These are phyloP conservation scores for Heterococcus sp. DNA, from an alignment of 108 stramenopile genomes.

Conservation along the genomic window DNA sequence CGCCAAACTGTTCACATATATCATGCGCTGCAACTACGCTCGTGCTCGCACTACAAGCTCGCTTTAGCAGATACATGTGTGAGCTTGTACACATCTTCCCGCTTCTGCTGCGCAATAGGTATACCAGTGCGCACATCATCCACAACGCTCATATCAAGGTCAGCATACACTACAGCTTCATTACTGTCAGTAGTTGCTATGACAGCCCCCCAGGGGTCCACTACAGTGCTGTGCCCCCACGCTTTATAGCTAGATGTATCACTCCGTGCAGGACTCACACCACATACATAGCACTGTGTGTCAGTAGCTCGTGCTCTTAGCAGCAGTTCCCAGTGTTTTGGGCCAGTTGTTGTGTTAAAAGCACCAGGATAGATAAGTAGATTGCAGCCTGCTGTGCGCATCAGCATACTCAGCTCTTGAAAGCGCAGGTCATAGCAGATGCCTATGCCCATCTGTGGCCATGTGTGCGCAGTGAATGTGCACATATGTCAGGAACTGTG, in stretches of 20 bases:
- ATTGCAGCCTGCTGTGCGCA: constrained; percentile 72
- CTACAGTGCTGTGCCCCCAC: constrained; percentile 62
- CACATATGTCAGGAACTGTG: constrained; percentile 10
- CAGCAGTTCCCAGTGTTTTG: constrained; percentile 96
- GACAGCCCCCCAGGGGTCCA: constrained; percentile 29
- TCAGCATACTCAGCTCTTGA: constrained; percentile 86
- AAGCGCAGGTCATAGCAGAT: constrained; percentile 99
- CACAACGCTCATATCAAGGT: neutral
- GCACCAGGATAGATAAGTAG: constrained; percentile 90
- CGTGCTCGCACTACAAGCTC: too few species aligned
- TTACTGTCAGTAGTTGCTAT: constrained; percentile 2
- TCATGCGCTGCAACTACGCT: too few species aligned
- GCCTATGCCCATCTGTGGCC: constrained; percentile 85
- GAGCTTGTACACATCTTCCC: neutral
- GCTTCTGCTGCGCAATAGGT: neutral
- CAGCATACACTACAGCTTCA: neutral
- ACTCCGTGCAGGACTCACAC: constrained; percentile 86
- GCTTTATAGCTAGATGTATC: constrained; percentile 83
- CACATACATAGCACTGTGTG: constrained; percentile 85
- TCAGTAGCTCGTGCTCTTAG: constrained; percentile 94
- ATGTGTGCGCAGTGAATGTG: constrained; percentile 29
- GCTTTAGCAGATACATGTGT: too few species aligned
- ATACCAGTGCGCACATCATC: neutral
- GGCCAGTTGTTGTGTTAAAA: constrained; percentile 87
- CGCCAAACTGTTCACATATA: too few species aligned